These are phyloP conservation scores for Penicillium desertorum DNA, from an alignment of 495 filamentous ascomycete species.

Conservation along the genomic window DNA sequence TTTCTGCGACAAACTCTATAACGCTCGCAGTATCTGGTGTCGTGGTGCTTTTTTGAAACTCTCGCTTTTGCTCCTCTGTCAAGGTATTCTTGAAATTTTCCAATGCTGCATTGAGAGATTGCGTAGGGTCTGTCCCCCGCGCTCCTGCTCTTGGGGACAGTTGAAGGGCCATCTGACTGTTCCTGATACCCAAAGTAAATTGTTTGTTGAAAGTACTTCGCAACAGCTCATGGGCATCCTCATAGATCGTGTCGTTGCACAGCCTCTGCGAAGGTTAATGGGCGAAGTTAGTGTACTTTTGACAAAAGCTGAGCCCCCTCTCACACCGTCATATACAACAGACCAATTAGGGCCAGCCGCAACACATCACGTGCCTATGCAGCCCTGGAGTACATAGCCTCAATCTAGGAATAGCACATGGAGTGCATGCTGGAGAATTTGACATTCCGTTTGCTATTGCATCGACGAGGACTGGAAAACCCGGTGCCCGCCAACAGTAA, in stretches of 20 bases:
- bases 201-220: no score
- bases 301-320: no score
- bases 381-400: no score
- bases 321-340: no score
- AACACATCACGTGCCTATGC: no score
- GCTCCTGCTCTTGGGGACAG: not conserved
- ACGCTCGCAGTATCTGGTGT: constrained; percentile 30
- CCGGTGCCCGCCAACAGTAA: not conserved
- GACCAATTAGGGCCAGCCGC: no score
- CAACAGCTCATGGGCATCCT: no score
- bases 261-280: no score
- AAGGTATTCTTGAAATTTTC: constrained; percentile 20
- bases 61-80: constrained; percentile 22
- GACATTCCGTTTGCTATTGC: not conserved
- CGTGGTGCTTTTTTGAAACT: constrained; percentile 18
- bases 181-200: no score
- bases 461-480: not conserved
- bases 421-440: not conserved
- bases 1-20: constrained; percentile 29
- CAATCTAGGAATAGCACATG: no score
- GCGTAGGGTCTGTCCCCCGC: constrained; percentile 3
- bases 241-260: no score
- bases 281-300: no score
- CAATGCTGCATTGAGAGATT: constrained; percentile 14
- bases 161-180: not conserved